Evolutionary conservation across 306 rosid genomes (phyloP), one percentile per base, ranked within the genome.

Genomic region (Spatholobus suberectus): DNA sequence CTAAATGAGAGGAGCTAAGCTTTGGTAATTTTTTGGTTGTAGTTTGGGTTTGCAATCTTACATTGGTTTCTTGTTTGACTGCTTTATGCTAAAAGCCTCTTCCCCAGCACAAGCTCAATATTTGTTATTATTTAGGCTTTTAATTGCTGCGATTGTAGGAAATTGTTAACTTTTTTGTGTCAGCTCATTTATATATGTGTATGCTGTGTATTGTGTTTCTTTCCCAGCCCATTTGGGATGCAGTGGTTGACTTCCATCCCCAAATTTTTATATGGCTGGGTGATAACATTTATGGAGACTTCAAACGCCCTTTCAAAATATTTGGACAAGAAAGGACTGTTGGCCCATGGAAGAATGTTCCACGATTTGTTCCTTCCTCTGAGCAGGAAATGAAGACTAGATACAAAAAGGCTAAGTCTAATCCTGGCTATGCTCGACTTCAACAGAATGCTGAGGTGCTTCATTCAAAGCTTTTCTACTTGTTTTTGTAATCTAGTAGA

Each of bases 201-300:
- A 20, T 68, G 73, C 59, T 5, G 24, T 73, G 57, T 43, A 54
- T 83, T 78, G 80, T 75, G 70, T 63, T 69, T 82, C 70, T 72
- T 75, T 88, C 81, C 88, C 92, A 91, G 96, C 93, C 82, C 54
- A 88, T 91, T 51, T 94, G 96, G 98, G 85, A 91, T 81, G 90
- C 94, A 49, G 71, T 94, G 58, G 35, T 74, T 47, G 79, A 81
- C 46, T 94, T 88, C 71, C 86, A 68, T 77, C 98, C 98, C 21
- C 98, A 91, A 26, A 76, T 94, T 70, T 91, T 94, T 83, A 85
- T 94, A 85, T 94, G 93, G 90, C 80, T 94, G 40, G 98, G 98
- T 69, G 98, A 94, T 85, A 94, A 91, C 90, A 90, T 94, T 27
- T 94, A 94, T 44, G 98, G 98, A 81, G 98, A 94, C 85, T 76